Evolutionary conservation across 2,329 filamentous ascomycete species (phyloP).

Genomic region (Colletotrichum orchidophilum): DNA sequence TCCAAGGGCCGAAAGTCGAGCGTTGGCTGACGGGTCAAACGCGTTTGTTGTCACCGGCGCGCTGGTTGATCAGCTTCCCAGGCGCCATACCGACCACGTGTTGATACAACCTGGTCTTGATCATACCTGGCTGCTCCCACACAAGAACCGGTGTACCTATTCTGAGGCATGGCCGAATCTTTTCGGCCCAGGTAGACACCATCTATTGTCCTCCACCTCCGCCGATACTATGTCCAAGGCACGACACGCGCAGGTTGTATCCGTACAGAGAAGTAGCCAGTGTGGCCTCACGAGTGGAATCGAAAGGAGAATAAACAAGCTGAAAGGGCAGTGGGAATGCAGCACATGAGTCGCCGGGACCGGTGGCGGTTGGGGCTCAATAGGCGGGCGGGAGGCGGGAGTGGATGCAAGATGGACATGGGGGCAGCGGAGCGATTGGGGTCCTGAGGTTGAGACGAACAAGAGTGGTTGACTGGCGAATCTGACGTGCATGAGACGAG

Average conservation of each 20-base stretch:
- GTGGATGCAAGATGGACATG: conserved; percentile 11
- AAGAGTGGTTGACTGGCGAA: conserved; percentile 11
- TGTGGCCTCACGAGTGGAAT: background rate
- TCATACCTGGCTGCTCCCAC: background rate
- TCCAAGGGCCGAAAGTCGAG: conserved; percentile 3
- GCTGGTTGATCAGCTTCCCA: background rate
- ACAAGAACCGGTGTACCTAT: background rate
- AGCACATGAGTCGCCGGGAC: background rate
- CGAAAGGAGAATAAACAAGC: background rate
- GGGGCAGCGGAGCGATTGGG: conserved; percentile 16
- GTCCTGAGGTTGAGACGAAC: conserved; percentile 5
- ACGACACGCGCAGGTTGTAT: background rate
- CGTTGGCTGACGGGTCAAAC: conserved; percentile 13
- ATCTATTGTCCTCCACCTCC: background rate
- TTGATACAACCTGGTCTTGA: background rate
- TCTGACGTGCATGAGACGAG: conserved; percentile 32
- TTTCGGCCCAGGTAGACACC: background rate
- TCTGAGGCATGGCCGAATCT: background rate
- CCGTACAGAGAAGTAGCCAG: background rate
- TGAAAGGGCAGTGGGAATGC: background rate
- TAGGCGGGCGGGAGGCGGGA: conserved; percentile 9
- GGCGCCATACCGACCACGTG: background rate
- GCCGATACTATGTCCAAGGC: background rate
- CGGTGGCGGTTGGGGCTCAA: background rate
- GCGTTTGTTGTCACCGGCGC: background rate